A percentile compares a stretch with the other conserved stretches of the same genome.
phyloP scores from a whole-genome alignment of 164 flowering plant genomes.

The Annona squamosa region DNA sequence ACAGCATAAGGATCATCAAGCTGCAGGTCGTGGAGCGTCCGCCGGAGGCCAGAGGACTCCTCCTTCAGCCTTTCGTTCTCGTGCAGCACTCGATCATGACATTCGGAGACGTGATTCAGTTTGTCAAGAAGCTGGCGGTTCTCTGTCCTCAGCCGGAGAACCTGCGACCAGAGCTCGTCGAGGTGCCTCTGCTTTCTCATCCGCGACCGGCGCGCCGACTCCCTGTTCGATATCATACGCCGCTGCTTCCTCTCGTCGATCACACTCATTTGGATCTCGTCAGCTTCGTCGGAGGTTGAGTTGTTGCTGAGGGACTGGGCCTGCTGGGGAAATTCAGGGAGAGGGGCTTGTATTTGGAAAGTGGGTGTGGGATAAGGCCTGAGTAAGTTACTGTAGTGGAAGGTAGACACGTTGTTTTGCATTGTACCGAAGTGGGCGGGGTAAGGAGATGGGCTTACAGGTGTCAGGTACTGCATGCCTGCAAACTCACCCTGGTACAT shows the following conservation, averaged over 20 bases:
- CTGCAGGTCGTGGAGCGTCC: slow-evolving; percentile 46
- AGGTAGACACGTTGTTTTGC: slow-evolving; percentile 27
- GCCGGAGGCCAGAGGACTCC: slow-evolving; percentile 59
- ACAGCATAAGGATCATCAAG: slow-evolving; percentile 38
- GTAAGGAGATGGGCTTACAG: slow-evolving; percentile 22
- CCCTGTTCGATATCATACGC: slow-evolving; percentile 92
- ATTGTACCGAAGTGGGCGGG: slow-evolving; percentile 22
- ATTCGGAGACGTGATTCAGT: slow-evolving; percentile 57
- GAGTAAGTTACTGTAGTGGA: slow-evolving; percentile 24
- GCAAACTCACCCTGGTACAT: slow-evolving; percentile 34
- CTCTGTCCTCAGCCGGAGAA: slow-evolving; percentile 67
- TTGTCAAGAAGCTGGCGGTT: slow-evolving; percentile 74
- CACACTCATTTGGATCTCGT: slow-evolving; percentile 51
- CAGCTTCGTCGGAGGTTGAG: slow-evolving; percentile 88
- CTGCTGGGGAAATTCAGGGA: slow-evolving; percentile 21
- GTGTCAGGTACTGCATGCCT: slow-evolving; percentile 27
- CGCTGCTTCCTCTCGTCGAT: slow-evolving; percentile 85
- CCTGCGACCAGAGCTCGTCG: slow-evolving; percentile 89
- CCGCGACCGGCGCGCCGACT: slow-evolving; percentile 87
- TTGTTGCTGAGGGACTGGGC: slow-evolving; percentile 25
- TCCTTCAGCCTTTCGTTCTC: slow-evolving; percentile 72
- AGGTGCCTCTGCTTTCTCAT: slow-evolving; percentile 94
- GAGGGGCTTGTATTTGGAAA: slow-evolving; percentile 14
- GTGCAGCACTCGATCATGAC: slow-evolving; percentile 49
- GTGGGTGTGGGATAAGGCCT: slow-evolving; percentile 23